Base-by-base conservation (phyloP, 768 basidiomycete species). In the Scleroderma bovista region DNA sequence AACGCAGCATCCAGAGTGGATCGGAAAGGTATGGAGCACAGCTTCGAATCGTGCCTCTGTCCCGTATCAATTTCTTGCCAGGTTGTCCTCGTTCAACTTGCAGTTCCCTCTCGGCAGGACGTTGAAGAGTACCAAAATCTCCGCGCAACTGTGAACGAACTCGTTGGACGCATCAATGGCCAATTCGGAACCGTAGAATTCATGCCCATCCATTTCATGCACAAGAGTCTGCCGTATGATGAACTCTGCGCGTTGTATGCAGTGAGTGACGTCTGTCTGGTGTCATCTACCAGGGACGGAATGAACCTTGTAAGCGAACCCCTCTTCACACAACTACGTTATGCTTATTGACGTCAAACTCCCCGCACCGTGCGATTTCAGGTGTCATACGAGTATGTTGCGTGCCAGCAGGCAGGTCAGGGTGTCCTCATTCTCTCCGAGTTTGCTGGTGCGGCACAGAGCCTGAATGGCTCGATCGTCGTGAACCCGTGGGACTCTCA, bases 401-500 rank as follows among this genome's bases (percentile, higher is more conserved):
- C 94, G 0, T 93, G 91, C 58, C 96, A 98, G 62, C 85, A 92
- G 60, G 82, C 86, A 36, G 80, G 87, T 12, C 92, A 97, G 64
- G 96, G 96, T 37, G 89, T 89, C 16, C 92, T 99, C 87, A 96
- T 99, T 65, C 78, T 99, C 12, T 96, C 93, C 60, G 96, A 99
- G 67, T 98, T 99, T 57, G 95, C 96, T 3, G 96, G 96, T 24
- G 96, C 96, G 10, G 94, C 93, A 15, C 94, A 97, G 70, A 88
- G 84, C 56, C 72, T 99, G 54, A 97, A 98, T 65, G 96, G 96
- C 19, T 89, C 88, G 31, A 78, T 99, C 58, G 93, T 99, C 63
- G 93, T 98, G 61, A 99, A 99, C 73, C 96, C 96, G 19, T 94
- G 96, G 95, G 96, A 98, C 67, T 88, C 88, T n/a, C 94, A 97